Base-by-base conservation (phyloP, 2,329 filamentous ascomycete species). In the Chaetomiaceae sp. region DNA sequence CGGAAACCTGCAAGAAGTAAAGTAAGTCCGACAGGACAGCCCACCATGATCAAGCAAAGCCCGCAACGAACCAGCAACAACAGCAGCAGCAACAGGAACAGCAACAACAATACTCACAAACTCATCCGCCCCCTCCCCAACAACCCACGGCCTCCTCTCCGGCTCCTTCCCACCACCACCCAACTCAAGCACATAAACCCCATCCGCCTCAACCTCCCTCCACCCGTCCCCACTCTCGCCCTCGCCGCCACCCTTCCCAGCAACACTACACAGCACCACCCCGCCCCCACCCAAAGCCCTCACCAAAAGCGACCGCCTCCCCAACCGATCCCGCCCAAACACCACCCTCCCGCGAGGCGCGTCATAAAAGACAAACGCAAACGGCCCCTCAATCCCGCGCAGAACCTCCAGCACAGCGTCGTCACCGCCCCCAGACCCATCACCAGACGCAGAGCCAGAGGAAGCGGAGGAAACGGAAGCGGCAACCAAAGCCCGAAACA, bases 361-460 rank as follows among this genome's bases (percentile, higher is more conserved):
- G 70, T 96, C 86, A 62, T 86, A 86, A 66, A 86, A 96, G 5
- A 92, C 79, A 67, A 97, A 93, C 2, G 92, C 88, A 70, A 93
- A 97, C 0, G 93, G 92, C 0, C 93, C 93, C 52, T 84, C 79
- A 21, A 92, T 79, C 34, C 68, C 73, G 48, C 79, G 76, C 35
- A 91, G 66, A 0, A 77, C 74, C 47, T 74, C 63, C 6, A 83
- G 57, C 8, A 84, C 66, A 23, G 66, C 66, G 17, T 61, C 60
- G 44, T 66, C 57, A 40, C 62, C 55, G 30, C 30, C 7, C 14
- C 5, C 30, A 5, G 8, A 13, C 30, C 2, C 37, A 20, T 14
- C 16, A 10, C 10, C 31, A 27, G 10, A 21, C 39, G 38, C 27
- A 48, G 61, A 52, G 39, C 64, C 16, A 50, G 62, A 51, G 37